Base-by-base conservation (phyloP, 2,329 filamentous ascomycete genomes). In the Trichoderma sp. region DNA sequence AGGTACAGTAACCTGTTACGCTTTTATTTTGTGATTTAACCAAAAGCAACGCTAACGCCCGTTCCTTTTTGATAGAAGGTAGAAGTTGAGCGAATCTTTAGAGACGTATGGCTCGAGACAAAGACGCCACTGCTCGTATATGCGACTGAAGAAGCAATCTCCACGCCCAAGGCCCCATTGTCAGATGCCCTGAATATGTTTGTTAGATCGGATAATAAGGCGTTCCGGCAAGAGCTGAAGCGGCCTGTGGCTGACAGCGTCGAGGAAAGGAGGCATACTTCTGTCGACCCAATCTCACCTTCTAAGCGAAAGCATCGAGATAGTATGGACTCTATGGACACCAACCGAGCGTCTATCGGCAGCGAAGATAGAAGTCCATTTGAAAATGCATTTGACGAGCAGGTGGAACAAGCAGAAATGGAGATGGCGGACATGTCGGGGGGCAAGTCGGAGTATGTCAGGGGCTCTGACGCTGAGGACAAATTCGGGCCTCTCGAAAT, bases 41-140 rank as follows among this genome's bases (percentile, higher is more conserved):
- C 78, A 71, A 81, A 53, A 7, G 1, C 24, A 15, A 36, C 28
- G 30, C 39, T 70, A 24, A 70, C 7, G 6, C 72, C 8, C 21
- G 8, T 39, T 18, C 2, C 26, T 26, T 2, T 12, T 11, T 15
- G 43, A 43, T 72, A 89, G 87, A 87, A 84, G 82, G 81, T 84
- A 3, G 82, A 82, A 4, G 75, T 83, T 26, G 83, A 85, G 51
- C 80, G 82, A 39, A 83, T 87, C 28, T 78, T 87, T 3, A 77
- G 81, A 62, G 82, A 84, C 11, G 82, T 87, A 24, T 86, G 84
- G 79, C 79, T 81, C 8, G 86, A 87, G 62, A 84, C 83, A 9
- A 86, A 84, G 70, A 82, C 80, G 21, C 83, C 84, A 0, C 75
- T 88, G 21, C 76, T 89, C 3, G 79, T 89, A 5, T 89, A 89